Evolutionary conservation across 2,329 filamentous ascomycete genomes (phyloP).

Genomic region (Keithomyces neogunnii): DNA sequence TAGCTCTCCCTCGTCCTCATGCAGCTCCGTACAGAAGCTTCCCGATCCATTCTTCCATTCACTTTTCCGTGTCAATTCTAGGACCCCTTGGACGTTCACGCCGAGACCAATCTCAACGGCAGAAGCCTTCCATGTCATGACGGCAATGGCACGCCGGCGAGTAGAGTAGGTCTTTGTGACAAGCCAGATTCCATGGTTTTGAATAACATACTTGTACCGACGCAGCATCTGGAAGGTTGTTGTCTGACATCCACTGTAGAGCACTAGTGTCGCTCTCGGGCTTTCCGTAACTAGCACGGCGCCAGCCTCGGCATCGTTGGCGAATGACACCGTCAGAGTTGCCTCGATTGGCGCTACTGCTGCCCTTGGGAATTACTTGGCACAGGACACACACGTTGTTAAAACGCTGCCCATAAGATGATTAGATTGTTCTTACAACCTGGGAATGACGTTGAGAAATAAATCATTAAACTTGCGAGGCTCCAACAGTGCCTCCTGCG

Average conservation of each 20-base stretch:
- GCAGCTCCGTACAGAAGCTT: conserved; percentile 2
- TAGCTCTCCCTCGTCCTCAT: conserved; percentile 4
- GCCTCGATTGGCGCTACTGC: neutral
- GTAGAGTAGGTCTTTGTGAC: conserved; percentile 2
- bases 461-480: no score
- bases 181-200: conserved; percentile 1
- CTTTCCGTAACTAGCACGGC: neutral
- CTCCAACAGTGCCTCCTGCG: no score
- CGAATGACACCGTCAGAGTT: neutral
- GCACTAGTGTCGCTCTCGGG: neutral
- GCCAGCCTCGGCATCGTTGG: neutral
- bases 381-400: no score
- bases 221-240: no score
- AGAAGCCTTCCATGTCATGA: neutral
- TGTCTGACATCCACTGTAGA: no score
- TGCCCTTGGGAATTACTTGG: no score
- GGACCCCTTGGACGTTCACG: neutral
- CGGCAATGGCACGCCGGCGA: neutral
- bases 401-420: no score
- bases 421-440: no score
- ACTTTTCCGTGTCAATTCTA: neutral
- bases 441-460: no score
- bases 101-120: neutral
- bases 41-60: neutral
- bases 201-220: neutral